A percentile compares a stretch with the other conserved stretches of the same genome.
phyloP scores from a whole-genome alignment of 345 rosid genomes.

The Rhodomyrtus tomentosa region DNA sequence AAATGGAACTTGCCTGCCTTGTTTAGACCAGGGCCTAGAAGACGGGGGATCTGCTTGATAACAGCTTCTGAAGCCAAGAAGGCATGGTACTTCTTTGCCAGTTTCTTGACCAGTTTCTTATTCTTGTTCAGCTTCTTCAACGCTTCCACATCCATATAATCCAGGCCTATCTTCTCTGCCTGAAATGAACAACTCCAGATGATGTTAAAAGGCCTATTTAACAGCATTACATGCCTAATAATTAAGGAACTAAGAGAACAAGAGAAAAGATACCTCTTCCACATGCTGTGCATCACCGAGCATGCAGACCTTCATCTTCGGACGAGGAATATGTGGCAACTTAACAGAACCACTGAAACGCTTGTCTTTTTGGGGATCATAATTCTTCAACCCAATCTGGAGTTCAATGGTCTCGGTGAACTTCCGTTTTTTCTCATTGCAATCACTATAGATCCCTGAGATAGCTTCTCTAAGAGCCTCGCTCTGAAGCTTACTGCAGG shows the following conservation, averaged over 20 bases:
- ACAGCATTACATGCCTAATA: background rate
- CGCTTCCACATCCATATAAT: constrained; percentile 64
- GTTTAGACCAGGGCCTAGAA: constrained; percentile 78
- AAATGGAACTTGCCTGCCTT: constrained; percentile 53
- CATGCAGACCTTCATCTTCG: constrained; percentile 94
- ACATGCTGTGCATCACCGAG: constrained; percentile 95
- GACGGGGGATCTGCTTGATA: constrained; percentile 74
- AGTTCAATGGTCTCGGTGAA: constrained; percentile 88
- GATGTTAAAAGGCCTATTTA: background rate
- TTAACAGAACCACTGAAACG: constrained; percentile 91
- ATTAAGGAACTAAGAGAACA: background rate
- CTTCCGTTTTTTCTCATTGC: constrained; percentile 58
- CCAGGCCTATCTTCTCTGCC: constrained; percentile 70
- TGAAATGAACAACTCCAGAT: background rate
- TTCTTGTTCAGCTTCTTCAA: constrained; percentile 73
- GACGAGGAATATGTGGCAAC: constrained; percentile 88
- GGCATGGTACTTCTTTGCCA: constrained; percentile 73
- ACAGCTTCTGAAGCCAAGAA: constrained; percentile 74
- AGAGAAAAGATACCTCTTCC: constrained; percentile 46
- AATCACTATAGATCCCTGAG: constrained; percentile 28
- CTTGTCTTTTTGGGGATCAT: constrained; percentile 92
- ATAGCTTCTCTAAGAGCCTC: constrained; percentile 87
- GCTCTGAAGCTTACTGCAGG: constrained; percentile 80
- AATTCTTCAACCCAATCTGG: constrained; percentile 91
- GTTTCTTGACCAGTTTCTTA: constrained; percentile 70